Base-by-base conservation (phyloP, 73 alveolate genomes). In the Blepharisma japonicum region DNA sequence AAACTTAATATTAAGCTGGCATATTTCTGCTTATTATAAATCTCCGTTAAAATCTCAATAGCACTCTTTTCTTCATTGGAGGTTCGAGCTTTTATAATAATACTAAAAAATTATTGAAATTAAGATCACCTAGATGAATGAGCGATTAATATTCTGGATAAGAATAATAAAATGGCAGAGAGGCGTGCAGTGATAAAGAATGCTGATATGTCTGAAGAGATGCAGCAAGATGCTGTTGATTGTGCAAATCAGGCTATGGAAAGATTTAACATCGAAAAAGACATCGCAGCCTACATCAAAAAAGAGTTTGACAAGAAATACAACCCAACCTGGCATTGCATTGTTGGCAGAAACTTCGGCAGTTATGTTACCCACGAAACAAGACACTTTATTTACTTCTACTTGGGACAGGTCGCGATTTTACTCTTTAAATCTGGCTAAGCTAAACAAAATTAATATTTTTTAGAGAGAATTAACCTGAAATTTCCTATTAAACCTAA, bases 281-380 rank as follows among this genome's bases (percentile, higher is more conserved):
- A 86, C 46, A 84, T 90, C 32, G 97, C 97, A 7, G 71, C 87
- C 20, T 76, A 78, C 54, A 72, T 89, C 49, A 89, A 87, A 79
- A 83, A 81, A 66, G 94, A 89, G 77, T 87, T 89, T 55, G 96
- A 89, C 70, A 86, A 82, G 50, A 83, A 78, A 86, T 83, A 87
- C 68, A 81, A 82, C 56, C 94, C 94, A 1, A 85, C 92, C 7
- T 89, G 94, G 96, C 90, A 89, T 56, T 87, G 91, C 77, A 68
- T 82, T 47, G 90, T 87, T 23, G 94, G 96, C 0, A 77, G 90
- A 55, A 77, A 82, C 23, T 87, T 89, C 74, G 94, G 94, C 45
- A 86, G 91, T 9, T 87, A 80, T 55, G 92, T 86, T 20, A 87
- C 96, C 48, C 94, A 87, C 68, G 80, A 77, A 70, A 89, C 96